phyloP scores from a whole-genome alignment of 805 yeast species.

The Saccharomycopsis vini region DNA sequence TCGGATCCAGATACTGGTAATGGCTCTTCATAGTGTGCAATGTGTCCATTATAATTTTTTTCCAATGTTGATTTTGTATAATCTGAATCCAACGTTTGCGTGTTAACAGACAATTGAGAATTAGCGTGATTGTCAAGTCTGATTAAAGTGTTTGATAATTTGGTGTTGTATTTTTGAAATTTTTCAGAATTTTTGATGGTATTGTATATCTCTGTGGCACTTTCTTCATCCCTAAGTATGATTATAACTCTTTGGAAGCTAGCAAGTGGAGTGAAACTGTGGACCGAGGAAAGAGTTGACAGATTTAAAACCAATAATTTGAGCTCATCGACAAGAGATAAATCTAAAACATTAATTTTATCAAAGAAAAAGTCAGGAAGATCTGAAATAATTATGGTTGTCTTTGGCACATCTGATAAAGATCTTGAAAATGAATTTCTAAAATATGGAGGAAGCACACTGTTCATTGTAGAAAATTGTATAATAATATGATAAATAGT shows the following conservation, averaged over 20 bases:
- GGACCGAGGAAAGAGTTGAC: not conserved
- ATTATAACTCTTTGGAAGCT: constrained; percentile 13
- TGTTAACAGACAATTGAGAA: not conserved
- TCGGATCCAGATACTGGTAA: no score
- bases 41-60: constrained; percentile 2
- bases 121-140: not conserved
- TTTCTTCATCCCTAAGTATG: constrained; percentile 4
- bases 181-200: not conserved
- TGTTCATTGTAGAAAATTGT: not conserved
- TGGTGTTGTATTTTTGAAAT: constrained; percentile 1
- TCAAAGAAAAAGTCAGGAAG: constrained; percentile 7
- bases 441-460: not conserved
- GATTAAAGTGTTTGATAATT: constrained; percentile 8
- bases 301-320: constrained; percentile 11
- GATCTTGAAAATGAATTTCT: not conserved
- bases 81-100: not conserved
- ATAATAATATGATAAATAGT: not conserved
- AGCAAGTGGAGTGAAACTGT: constrained; percentile 5
- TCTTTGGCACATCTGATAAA: constrained; percentile 5
- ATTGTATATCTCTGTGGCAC: constrained; percentile 4
- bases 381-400: constrained; percentile 14
- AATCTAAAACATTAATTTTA: constrained; percentile 3
- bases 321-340: constrained; percentile 15
- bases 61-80: constrained; percentile 6
- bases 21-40: constrained; percentile 15